Evolutionary conservation across 805 yeast genomes (phyloP), one percentile per base, ranked within the genome.

Genomic region (Monosporozyma siamensis): DNA sequence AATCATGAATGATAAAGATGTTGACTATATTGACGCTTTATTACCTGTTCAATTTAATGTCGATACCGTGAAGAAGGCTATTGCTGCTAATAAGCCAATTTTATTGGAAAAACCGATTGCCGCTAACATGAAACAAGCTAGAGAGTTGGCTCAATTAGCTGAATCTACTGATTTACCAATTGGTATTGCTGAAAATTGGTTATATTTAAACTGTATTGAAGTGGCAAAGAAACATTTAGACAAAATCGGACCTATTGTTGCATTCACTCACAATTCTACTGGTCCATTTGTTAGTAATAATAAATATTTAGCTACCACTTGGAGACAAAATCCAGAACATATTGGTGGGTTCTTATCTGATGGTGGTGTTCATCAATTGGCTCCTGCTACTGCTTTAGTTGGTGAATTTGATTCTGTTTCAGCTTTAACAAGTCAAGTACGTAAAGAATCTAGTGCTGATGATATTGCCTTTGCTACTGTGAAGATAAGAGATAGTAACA

Each of bases 321-420:
- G 97, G 97, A 81, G 97, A 72, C 77, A 74, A 59, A 71, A 80
- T 38, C 97, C 97, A 25, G 80, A 86, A 63, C 97, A 90, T 59
- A 75, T 88, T 51, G 97, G 97, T 42, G 97, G 97, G 0, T 89
- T 71, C 64, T 69, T 90, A 54, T 80, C 90, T 45, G 97, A 90
- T 56, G 97, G 96, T 56, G 97, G 97, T 59, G 97, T 90, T 20
- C 97, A 90, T 65, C 97, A 89, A 63, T 68, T 89, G 61, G 95
- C 95, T 3, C 67, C 87, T 30, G 72, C 89, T 49, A 87, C 95
- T 7, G 86, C 78, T 46, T 78, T 87, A 15, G 69, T 90, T 42
- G 97, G 97, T 41, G 69, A 71, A 20, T 80, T 87, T 12, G 77
- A 73, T 39, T 63, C 79, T 6, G 77, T 89, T 30, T 74, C 85